Base-by-base conservation (phyloP, 352 stramenopile genomes). In the Phytophthora meadii region DNA sequence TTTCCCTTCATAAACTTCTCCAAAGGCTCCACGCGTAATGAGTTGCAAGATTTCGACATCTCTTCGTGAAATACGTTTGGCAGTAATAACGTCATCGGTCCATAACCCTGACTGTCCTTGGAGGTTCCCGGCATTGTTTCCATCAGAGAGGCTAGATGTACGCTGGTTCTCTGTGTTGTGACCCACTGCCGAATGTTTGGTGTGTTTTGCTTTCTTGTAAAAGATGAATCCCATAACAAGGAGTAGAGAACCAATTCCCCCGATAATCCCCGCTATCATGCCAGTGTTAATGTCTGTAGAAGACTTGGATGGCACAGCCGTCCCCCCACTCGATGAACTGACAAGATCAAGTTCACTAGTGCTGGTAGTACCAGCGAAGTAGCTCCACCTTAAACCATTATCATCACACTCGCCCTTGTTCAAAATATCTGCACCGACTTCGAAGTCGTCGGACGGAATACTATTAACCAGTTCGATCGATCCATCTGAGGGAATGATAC, bases 1-100 rank as follows among this genome's bases (percentile, higher is more conserved):
- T 19, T 37, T 48, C 12, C 74, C 74, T 8, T 24, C 30, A 36
- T 73, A 82, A 19, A 82, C 70, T 61, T 77, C 67, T n/a, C 74
- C 70, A 30, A 60, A 76, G 1, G 52, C 64, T 4, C 74, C 74
- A 10, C 44, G 58, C 49, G 54, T 70, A 27, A 82, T 34, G 1
- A 72, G 39, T 6, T 60, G 10, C 3, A 55, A 14, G 2, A 65
- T 34, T 11, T 67, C 12, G 9, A 77, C 58, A 22, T 76, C 57
- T 15, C 28, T 47, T 14, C 22, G 22, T 22, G 22, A 22, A 22
- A 22, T 22, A 22, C 22, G 22, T 22, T 22, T 22, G 22, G 22
- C 22, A 22, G 22, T 22, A 22, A 22, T 22, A 22, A 22, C 22
- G 22, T 22, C 22, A 22, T 22, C 22, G 22, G 22, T 22, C 22